Conservation (phyloP, 192 early-diverging fungal genomes). For the Coemansia sp. region DNA sequence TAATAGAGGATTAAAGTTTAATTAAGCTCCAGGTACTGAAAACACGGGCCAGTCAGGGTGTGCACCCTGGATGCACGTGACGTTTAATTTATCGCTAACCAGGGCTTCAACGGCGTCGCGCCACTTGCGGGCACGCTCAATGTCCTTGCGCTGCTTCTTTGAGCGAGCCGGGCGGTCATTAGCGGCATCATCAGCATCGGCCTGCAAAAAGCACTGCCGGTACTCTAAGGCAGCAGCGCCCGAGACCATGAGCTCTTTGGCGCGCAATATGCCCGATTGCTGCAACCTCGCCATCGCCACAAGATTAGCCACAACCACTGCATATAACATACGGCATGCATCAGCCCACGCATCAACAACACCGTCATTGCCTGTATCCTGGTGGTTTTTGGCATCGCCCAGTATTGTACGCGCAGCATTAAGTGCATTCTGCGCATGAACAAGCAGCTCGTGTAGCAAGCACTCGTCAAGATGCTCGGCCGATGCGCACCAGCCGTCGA, state of each 20-base stretch:
- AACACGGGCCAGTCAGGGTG: conserved; percentile 41
- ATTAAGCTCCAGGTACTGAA: not conserved
- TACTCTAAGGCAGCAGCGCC: conserved; percentile 19
- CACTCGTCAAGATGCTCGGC: conserved; percentile 32
- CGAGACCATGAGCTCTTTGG: conserved; percentile 5
- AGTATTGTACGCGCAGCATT: not conserved
- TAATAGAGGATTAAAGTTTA: not conserved
- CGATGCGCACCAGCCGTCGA: conserved; percentile 21
- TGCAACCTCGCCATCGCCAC: conserved; percentile 22
- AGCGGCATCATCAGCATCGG: not conserved
- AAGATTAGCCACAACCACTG: conserved; percentile 24
- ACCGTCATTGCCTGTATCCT: too few species aligned
- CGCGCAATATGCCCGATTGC: not conserved
- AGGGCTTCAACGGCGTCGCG: conserved; percentile 9
- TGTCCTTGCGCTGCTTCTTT: conserved; percentile 16
- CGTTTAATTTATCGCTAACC: not conserved
- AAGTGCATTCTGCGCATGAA: conserved; percentile 17
- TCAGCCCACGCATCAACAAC: conserved; percentile 6
- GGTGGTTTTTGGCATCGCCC: not conserved
- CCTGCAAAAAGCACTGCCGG: conserved; percentile 5
- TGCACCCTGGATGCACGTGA: conserved; percentile 6
- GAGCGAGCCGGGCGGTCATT: not conserved
- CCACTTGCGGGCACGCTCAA: conserved; percentile 19
- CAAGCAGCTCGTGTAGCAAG: conserved; percentile 25
- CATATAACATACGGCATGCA: conserved; percentile 5